phyloP scores from a whole-genome alignment of 345 rosid genomes.

The Punica granatum region DNA sequence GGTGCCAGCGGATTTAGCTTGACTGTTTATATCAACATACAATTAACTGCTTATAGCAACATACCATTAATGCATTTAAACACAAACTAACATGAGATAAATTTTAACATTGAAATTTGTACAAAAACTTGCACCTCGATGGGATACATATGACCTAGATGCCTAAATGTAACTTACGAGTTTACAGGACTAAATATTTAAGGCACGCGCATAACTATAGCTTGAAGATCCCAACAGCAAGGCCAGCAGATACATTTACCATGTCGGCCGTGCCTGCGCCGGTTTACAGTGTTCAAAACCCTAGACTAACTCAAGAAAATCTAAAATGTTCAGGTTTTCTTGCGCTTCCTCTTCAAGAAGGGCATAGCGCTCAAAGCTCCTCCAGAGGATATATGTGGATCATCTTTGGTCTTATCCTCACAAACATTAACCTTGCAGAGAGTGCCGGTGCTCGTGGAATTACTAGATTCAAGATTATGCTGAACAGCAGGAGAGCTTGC shows the following conservation, averaged over 20 bases:
- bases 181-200: neutral
- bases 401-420: conserved; percentile 14
- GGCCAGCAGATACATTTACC: neutral
- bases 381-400: conserved; percentile 4
- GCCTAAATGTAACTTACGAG: neutral
- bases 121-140: too few relatives aligned
- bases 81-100: neutral
- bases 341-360: conserved; percentile 42
- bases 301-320: neutral
- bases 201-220: neutral
- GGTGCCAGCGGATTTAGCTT: too few relatives aligned
- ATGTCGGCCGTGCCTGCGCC: neutral
- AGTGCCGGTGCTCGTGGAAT: neutral
- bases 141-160: too few relatives aligned
- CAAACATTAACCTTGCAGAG: neutral
- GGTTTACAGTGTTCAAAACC: neutral
- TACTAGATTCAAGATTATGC: neutral
- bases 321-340: conserved; percentile 26
- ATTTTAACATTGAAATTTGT: too few relatives aligned
- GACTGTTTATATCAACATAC: too few relatives aligned
- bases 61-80: neutral
- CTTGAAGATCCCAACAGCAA: neutral
- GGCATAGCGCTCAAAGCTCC: conserved; percentile 46
- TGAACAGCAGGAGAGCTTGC: neutral
- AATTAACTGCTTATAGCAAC: too few relatives aligned